phyloP scores from a whole-genome alignment of 2,329 filamentous ascomycete species.

The Pseudogymnoascus sp. region DNA sequence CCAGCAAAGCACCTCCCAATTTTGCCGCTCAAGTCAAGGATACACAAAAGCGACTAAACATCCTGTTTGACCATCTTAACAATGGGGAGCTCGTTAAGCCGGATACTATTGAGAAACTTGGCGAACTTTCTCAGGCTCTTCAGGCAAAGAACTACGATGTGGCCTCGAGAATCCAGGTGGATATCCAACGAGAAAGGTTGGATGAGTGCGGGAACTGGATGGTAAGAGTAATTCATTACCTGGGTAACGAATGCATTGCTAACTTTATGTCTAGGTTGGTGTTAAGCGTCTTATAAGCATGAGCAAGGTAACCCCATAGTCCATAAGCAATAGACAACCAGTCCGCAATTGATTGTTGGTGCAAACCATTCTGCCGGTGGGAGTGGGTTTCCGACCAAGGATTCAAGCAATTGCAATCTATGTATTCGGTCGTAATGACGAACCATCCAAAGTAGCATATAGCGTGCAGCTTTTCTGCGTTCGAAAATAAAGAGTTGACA shows the following conservation, averaged over 20 bases:
- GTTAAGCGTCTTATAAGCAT: constrained; percentile 71
- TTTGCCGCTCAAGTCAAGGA: constrained; percentile 88
- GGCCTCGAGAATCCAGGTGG: constrained; percentile 61
- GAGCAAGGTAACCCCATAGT: constrained; percentile 62
- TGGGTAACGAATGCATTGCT: constrained; percentile 27
- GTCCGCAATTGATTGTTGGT: neutral
- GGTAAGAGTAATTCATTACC: constrained; percentile 44
- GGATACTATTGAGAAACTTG: constrained; percentile 63
- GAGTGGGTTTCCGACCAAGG: neutral
- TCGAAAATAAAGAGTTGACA: neutral
- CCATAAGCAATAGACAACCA: neutral
- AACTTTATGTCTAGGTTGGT: constrained; percentile 50
- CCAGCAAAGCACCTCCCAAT: constrained; percentile 72
- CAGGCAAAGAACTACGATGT: constrained; percentile 61
- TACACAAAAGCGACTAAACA: constrained; percentile 82
- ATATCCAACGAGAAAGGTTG: constrained; percentile 68
- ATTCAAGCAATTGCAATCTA: neutral
- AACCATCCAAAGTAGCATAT: neutral
- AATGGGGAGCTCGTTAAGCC: constrained; percentile 84
- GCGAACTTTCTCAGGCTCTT: constrained; percentile 57
- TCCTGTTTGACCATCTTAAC: constrained; percentile 96
- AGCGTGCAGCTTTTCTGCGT: neutral
- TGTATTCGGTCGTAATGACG: neutral
- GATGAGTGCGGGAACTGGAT: constrained; percentile 83
- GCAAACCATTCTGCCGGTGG: neutral